Evolutionary conservation across 805 yeast species (phyloP), one percentile per base, ranked within the genome.

Genomic region (Cyberlindnera mycetangii): DNA sequence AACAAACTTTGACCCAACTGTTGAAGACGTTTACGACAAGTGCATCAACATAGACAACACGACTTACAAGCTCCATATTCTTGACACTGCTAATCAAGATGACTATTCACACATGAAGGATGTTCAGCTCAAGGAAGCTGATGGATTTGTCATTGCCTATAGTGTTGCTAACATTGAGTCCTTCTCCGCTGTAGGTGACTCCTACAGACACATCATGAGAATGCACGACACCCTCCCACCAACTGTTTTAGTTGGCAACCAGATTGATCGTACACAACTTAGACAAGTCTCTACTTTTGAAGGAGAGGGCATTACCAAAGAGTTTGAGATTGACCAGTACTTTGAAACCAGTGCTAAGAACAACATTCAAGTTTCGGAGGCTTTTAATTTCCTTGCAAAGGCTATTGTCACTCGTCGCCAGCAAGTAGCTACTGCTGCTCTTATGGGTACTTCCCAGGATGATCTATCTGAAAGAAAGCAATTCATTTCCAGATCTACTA

Each of bases 61-160:
- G 42, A 69, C 67, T 22, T 75, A 73, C 32, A 66, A 74, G 10
- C 53, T 77, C 39, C 86, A 83, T 58, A 78, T 84, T 38, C 70
- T 84, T 55, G 92, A 84, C 59, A 84, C 90, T 15, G 90, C 89
- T 7, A 85, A 86, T 24, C 89, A 83, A 67, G 93, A 85, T 62
- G 90, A 83, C 61, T 85, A 84, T 61, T 77, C 85, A 34, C 84
- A 89, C 25, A 62, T 78, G 72, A 67, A 77, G 48, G 93, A 85
- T 16, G 16, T 59, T 69, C 61, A 57, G 33, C 41, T 47, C 10
- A 39, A 39, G 18, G 51, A 57, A 32, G 55, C 56, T 16, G 60
- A 56, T 30, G 61, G 58, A 1, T 48, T 55, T 19, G 21, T 55
- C 7, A 37, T 57, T 3, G 52, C 51, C 4, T 57, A 41, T 43